Base-by-base conservation (phyloP, 768 basidiomycete species). In the Hypholoma sublateritium region DNA sequence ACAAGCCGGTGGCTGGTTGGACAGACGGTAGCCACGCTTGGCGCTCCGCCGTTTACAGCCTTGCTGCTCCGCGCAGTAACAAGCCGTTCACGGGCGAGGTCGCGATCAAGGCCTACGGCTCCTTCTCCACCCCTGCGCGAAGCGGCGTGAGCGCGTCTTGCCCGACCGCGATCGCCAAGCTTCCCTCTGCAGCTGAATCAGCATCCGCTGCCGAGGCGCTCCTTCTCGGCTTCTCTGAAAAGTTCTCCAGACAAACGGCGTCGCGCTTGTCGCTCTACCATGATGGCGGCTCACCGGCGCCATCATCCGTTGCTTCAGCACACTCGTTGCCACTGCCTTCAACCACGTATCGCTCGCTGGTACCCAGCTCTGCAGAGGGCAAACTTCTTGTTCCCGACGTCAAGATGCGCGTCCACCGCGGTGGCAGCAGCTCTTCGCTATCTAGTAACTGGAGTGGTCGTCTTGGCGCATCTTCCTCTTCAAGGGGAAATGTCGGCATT, bases 11-110 rank as follows among this genome's bases (percentile, higher is more conserved):
- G 28, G 83, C 85, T 0, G 88, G 88, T 12, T 89, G 88, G 88
- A 86, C 80, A 1, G 87, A 89, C 58, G 83, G 84, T 50, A 79
- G 77, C 21, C 75, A 83, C 53, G 84, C 81, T 0, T 89, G 88
- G 88, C 83, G 88, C n/a, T 74, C 84, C 1, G 74, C 75, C 4
- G 79, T 87, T 1, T 89, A 89, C 68, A 77, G 74, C 51, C 74
- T 85, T 57, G 67, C 78, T 2, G 65, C 79, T 2, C 78, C 52
- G 48, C 66, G 71, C 39, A 57, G 67, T 58, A 67, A 67, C 47
- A 66, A 74, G 64, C 62, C 70, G n/a, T 64, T 69, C 51, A 67
- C 67, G 25, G 65, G 68, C 5, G 65, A 68, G 35, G 67, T 70
- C 54, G 65, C 67, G 13, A 58, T 57, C 17, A 76, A 74, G 56